Evolutionary conservation across 352 stramenopile species (phyloP), one percentile per base, ranked within the genome.

Genomic region (Phytophthora sojae): DNA sequence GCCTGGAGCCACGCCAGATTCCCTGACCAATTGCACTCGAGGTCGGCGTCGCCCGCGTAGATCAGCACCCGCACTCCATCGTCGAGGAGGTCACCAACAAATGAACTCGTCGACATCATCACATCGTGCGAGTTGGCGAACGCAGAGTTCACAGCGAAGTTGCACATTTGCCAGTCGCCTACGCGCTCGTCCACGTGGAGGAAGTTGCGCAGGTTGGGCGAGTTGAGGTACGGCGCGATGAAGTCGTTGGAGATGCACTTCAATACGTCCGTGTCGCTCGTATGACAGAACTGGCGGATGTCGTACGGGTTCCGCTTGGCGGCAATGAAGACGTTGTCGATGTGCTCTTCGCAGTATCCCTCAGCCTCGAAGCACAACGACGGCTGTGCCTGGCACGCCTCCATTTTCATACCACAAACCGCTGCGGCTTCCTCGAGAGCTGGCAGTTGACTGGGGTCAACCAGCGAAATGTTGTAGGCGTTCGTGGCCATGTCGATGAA

Each of bases 21-120:
- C 21, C 97, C 97, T 23, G 97, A 73, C 85, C 97, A 99, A 73
- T 99, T 99, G 83, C 94, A 99, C 75, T 99, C 98, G 62, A 98
- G 95, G 73, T 99, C 97, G 19, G 94, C 85, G 75, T 99, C 97
- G 58, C 97, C 97, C 9, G 94, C 91, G 81, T 99, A 99, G 58
- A 99, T 94, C n/a, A 99, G 81, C 9, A 98, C 95, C 2, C 85
- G 85, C 17, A 92, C 57, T 9, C 65, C 69, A n/a, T 77, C 77
- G 37, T 92, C 73, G 14, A 99, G 77, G 55, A 99, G 73, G 45
- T 97, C 91, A 0, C 83, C 82, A 8, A 99, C 77, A 61, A 91
- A 90, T 12, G 73, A 58, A 26, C 89, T 83, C 64, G 94, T 98
- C 35, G 95, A 84, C 69, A 96, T 90, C 88, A 98, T 98, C 82